A percentile compares a stretch with the other conserved stretches of the same genome.
Conservation (phyloP, 1,139 yeast species). For the Geotrichum australiense region DNA sequence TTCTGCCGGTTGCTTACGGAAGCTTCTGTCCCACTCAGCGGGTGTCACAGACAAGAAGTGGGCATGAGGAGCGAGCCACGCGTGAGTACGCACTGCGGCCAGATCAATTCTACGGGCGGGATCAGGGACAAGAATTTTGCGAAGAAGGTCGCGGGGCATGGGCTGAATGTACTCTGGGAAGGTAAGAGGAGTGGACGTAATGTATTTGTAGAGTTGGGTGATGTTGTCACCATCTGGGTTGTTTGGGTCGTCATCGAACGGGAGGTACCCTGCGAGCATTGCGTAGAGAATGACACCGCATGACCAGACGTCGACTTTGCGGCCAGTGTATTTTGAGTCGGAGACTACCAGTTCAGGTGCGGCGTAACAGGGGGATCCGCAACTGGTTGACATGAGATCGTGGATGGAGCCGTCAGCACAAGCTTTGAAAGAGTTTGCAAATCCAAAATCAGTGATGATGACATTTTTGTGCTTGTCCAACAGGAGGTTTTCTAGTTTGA, state of each 20-base stretch:
- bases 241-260: slow-evolving; percentile 95
- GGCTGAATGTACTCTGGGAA: slow-evolving; percentile 94
- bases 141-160: slow-evolving; percentile 79
- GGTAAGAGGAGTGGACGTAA: slow-evolving; percentile 83
- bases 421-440: slow-evolving; percentile 70
- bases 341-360: slow-evolving; percentile 95
- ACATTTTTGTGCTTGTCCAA: slow-evolving; percentile 76
- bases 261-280: slow-evolving; percentile 94
- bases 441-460: slow-evolving; percentile 77
- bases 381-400: slow-evolving; percentile 88
- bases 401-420: slow-evolving; percentile 28
- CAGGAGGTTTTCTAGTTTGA: slow-evolving; percentile 61
- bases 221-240: slow-evolving; percentile 96
- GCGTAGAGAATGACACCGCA: slow-evolving; percentile 94
- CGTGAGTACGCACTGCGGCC: slow-evolving; percentile 66
- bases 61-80: slow-evolving; percentile 80
- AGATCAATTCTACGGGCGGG: slow-evolving; percentile 73
- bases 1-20: slow-evolving; percentile 16
- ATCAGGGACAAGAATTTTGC: slow-evolving; percentile 78
- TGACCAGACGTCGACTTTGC: slow-evolving; percentile 95
- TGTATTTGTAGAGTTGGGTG: slow-evolving; percentile 82
- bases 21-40: slow-evolving; percentile 69
- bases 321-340: slow-evolving; percentile 83
- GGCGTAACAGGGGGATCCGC: slow-evolving; percentile 98
- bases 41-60: slow-evolving; percentile 79